Base-by-base conservation (phyloP, 306 rosid species). In the Echinosophora koreensis region DNA sequence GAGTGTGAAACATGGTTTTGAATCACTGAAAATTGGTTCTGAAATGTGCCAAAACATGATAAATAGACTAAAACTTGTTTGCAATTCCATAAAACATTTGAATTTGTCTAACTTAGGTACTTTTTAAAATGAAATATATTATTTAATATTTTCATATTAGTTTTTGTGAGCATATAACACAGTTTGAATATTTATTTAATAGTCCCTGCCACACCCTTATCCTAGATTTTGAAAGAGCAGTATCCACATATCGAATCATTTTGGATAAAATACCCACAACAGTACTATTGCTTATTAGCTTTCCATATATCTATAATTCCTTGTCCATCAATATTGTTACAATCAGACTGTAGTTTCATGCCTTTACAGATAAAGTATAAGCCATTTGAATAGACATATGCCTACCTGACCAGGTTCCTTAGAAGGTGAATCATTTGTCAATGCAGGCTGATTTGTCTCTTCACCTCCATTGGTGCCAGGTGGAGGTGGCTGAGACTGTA, bases 321-420 rank as follows among this genome's bases (percentile, higher is more conserved):
- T 37, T 35, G 38, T 27, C 44, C n/a, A 62, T 57, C 77, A 71
- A 69, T 52, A 58, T 60, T 52, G 38, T 2, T 17, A 56, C 6
- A 3, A 17, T 42, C 66, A 55, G 18, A 62, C 30, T 61, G 32
- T 30, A 50, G 42, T 62, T 73, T 63, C 74, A 34, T 60, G 65
- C 78, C 71, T 44, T 72, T 32, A 34, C 38, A 37, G 17, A 82
- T 22, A 37, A 71, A 81, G 62, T 30, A 49, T 17, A 78, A 67
- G 80, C 52, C 56, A 17, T 12, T 59, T 57, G 50, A 51, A 39
- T 51, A 77, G 61, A 78, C 7, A 72, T 42, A 22, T 60, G 5
- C 81, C 76, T 80, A 96, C 99, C 91, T 87, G 97, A 54, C 73
- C 68, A 44, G 71, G 82, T 82, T 81, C 93, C 84, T 89, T 90